Base-by-base conservation (phyloP, 768 basidiomycete species). In the Lyophyllum decastes region DNA sequence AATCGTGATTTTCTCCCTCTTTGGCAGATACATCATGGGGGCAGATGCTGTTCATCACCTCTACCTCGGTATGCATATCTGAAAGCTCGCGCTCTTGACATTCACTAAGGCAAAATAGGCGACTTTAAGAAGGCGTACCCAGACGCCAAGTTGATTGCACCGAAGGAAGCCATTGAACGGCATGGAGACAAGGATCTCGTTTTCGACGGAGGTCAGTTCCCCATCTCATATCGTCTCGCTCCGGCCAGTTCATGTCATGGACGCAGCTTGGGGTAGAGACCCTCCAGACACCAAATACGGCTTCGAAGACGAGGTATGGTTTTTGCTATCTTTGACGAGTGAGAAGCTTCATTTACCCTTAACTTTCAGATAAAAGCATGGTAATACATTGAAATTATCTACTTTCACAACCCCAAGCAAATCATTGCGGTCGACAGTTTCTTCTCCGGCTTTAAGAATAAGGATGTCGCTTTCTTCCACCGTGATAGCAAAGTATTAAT, bases 401-500 rank as follows among this genome's bases (percentile, higher is more conserved):
- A 57, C 14, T 11, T n/a, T 14, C 25, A 26, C 5, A 5, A 22
- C 0, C 14, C 14, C 10, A 11, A 58, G 1, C 34, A 34, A 7
- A 50, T n/a, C 19, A 2, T 46, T 4, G 14, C 34, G 2, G 41
- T 35, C 43, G 6, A 2, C 59, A 86, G 84, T 61, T 87, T 85
- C 64, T 88, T 89, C 67, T 75, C 84, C 12, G 85, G 85, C 0
- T 80, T 82, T 63, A 73, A 71, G 53, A 89, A 89, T 68, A 87
- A 89, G 64, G 92, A 93, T 52, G 82, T 93, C n/a, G 89, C 90
- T 0, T 91, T 89, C 70, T 80, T 87, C 60, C 92, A 94, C 64
- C 68, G 73, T 1, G 74, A 82, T 0, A 86, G 83, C 26, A 87
- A 83, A 66, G 83, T 86, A 0, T 72, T 94, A 49, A 77, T 94